Conservation (phyloP, 306 rosid species). For the Citrullus amarus region DNA sequence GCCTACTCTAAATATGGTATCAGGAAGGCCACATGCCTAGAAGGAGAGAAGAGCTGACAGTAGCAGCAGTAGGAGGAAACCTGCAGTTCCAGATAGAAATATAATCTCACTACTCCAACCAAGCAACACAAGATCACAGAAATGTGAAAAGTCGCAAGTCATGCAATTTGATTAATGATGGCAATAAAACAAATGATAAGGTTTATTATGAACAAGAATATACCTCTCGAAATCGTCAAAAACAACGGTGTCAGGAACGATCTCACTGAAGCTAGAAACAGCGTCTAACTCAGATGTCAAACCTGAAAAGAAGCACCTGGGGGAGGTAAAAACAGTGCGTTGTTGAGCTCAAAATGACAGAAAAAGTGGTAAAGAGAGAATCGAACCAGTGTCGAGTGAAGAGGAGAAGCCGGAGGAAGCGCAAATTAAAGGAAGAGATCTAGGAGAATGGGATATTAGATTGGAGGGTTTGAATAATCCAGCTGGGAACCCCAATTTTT, state of each 20-base stretch:
- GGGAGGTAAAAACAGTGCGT: not conserved
- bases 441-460: constrained; percentile 17
- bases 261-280: constrained; percentile 79
- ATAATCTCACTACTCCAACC: not conserved
- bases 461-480: constrained; percentile 29
- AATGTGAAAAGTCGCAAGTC: too few species aligned
- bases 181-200: not conserved
- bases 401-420: constrained; percentile 40
- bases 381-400: constrained; percentile 43
- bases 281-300: constrained; percentile 61
- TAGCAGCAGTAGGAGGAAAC: constrained; percentile 97
- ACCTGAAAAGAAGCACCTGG: constrained; percentile 25
- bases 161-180: too few species aligned
- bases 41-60: constrained; percentile 86
- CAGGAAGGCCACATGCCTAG: constrained; percentile 96
- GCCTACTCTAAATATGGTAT: constrained; percentile 73
- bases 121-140: not conserved
- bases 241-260: constrained; percentile 94
- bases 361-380: not conserved
- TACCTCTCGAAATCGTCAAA: constrained; percentile 89
- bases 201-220: too few species aligned
- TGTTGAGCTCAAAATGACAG: not conserved
- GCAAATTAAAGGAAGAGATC: constrained; percentile 32
- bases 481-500: constrained; percentile 22
- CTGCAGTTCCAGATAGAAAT: constrained; percentile 19